phyloP scores from a whole-genome alignment of 441 rosid species.

The Croton setiger region DNA sequence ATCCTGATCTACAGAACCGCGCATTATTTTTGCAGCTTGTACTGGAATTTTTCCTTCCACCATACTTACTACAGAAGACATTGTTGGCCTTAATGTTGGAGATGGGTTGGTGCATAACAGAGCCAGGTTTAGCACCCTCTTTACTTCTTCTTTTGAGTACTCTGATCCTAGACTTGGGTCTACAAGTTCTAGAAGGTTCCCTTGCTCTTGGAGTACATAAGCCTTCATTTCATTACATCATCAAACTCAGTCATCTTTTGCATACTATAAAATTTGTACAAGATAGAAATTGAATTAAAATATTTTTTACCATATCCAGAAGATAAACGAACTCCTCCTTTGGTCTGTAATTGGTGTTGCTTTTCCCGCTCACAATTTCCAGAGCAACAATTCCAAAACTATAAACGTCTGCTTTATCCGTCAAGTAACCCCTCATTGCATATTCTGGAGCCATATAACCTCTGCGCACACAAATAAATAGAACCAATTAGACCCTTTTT shows the following conservation, averaged over 20 bases:
- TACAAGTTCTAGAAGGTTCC: conserved; percentile 47
- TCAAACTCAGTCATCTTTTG: neutral
- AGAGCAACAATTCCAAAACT: conserved; percentile 75
- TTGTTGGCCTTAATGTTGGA: conserved; percentile 59
- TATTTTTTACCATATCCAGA: conserved; percentile 69
- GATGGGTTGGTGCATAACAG: conserved; percentile 64
- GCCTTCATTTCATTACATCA: conserved; percentile 31
- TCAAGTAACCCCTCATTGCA: conserved; percentile 89
- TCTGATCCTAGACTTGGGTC: conserved; percentile 48
- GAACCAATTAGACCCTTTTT: neutral
- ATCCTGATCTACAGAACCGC: conserved; percentile 30
- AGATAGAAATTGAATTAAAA: neutral
- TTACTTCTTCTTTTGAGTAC: conserved; percentile 46
- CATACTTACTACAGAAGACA: conserved; percentile 73
- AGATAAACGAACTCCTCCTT: conserved; percentile 68
- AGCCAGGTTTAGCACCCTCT: conserved; percentile 45
- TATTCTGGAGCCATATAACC: conserved; percentile 94
- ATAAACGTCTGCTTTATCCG: conserved; percentile 86
- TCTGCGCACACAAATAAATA: conserved; percentile 24
- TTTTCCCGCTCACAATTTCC: conserved; percentile 71
- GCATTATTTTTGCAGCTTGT: conserved; percentile 54
- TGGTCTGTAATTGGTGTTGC: conserved; percentile 71
- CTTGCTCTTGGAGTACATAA: conserved; percentile 47
- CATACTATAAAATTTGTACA: neutral
- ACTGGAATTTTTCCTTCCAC: conserved; percentile 49